Evolutionary conservation across 768 basidiomycete species (phyloP).

Genomic region (Phylloporus sp.): DNA sequence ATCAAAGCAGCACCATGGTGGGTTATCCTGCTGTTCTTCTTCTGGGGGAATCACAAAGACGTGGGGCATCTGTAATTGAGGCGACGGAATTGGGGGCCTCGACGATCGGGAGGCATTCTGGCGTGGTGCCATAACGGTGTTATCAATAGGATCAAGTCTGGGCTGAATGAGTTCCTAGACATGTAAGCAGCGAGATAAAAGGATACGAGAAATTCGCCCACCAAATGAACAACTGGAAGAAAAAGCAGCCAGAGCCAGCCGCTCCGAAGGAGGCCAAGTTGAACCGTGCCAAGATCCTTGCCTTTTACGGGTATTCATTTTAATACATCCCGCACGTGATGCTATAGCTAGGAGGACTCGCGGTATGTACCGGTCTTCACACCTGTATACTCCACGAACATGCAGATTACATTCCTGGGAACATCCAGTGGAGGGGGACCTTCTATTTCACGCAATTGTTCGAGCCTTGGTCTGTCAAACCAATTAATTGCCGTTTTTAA

Average conservation of each 20-base stretch:
- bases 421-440: constrained; percentile 79
- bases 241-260: constrained; percentile 14
- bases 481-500: background rate
- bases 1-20: constrained; percentile 56
- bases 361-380: background rate
- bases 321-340: constrained; percentile 15
- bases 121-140: constrained; percentile 11
- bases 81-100: background rate
- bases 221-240: constrained; percentile 5
- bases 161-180: constrained; percentile 7
- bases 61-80: constrained; percentile 36
- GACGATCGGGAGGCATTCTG: constrained; percentile 17
- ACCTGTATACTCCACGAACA: constrained; percentile 26
- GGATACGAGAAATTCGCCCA: constrained; percentile 5
- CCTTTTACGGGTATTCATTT: constrained; percentile 19
- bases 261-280: constrained; percentile 5
- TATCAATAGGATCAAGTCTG: constrained; percentile 10
- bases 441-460: constrained; percentile 67
- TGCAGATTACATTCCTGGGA: constrained; percentile 69
- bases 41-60: constrained; percentile 58
- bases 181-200: background rate
- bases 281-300: constrained; percentile 14
- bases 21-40: constrained; percentile 47
- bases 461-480: constrained; percentile 44
- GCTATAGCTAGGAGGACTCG: background rate